Evolutionary conservation across 2,329 filamentous ascomycete species (phyloP), one percentile per base, ranked within the genome.

Genomic region (Aureobasidium sp.): DNA sequence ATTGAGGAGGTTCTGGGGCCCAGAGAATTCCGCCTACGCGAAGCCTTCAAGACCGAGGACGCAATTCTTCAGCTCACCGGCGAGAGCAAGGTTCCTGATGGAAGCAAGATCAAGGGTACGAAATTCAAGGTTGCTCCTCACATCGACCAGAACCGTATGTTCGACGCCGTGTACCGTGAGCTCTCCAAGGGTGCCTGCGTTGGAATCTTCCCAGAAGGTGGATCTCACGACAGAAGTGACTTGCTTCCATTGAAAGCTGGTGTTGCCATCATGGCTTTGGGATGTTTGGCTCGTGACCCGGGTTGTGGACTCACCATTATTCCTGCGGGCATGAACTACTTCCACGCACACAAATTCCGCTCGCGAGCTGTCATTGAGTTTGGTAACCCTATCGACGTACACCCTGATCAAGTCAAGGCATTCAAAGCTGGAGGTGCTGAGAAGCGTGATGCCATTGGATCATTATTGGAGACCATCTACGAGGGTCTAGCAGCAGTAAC

Each of bases 291-390:
- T 4, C 86, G 90, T 60, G 85, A 91, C 63, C 92, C 92, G 2
- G 81, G 93, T 65, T 96, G 89, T 70, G 90, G 89, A 29, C 78
- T 99, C 63, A 94, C 92, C 74, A 96, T 99, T 67, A 89, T 99
- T 29, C 94, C 94, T 2, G 91, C 94, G 54, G 93, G 93, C 68
- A 96, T 99, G 93, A 99, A 99, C 75, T 99, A 99, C 75, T 99
- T 99, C 76, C 92, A 97, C 74, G 89, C 93, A 0, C 93, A 99
- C 80, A 99, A 97, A 74, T 99, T 99, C 75, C 88, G 93, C 47
- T 97, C 93, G 64, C 85, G 93, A 71, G 93, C 93, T 38, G 93
- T 99, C 6, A 86, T 97, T 62, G 94, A 99, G 71, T 99, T 97
- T 68, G 94, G 94, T 11, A 86, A 84, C 29, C 91, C 94, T 0